Evolutionary conservation across 2,329 filamentous ascomycete genomes (phyloP), one percentile per base, ranked within the genome.

Genomic region (Akanthomyces dipterigenus): DNA sequence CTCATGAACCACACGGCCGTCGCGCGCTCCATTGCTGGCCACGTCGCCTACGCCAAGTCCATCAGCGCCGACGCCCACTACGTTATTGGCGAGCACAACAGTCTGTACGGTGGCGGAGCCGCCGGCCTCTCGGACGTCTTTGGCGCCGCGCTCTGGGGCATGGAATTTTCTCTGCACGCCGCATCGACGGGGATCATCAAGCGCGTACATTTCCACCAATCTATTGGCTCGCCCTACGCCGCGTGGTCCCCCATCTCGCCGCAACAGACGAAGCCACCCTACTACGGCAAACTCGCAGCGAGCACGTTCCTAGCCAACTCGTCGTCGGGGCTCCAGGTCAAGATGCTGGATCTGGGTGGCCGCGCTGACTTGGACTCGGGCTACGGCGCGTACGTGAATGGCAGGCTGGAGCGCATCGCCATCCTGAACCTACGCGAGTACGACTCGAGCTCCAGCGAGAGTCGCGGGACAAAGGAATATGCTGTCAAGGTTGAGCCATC

Each of bases 1-100:
- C 68, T 71, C 57, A 70, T 75, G 40, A 75, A 72, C 70, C 67
- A 67, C 64, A 75, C 72, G 63, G 67, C 73, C 12, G 73, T 72
- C 46, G 70, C 70, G 56, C 70, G 68, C 62, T 67, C 62, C 16
- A 69, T 72, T 1, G 67, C 76, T 34, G 67, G 24, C 43, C 67
- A 68, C 56, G 65, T 67, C 36, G 55, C 55, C 46, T 65, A 65
- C 45, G 64, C 66, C 40, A 61, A 63, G 56, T 62, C 62, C 12
- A 28, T 75, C 2, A 16, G 36, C 1, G 65, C 67, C 1, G 67
- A 69, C 24, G 66, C 64, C 0, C 67, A 72, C 26, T 72, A 74
- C 40, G 70, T 80, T 36, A 74, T 81, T 65, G 78, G 78, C 28
- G 79, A 81, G 70, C 80, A 77, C 1, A 80, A 80, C 67, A 75